These are phyloP conservation scores for Penicillium bialowiezense DNA, from an alignment of 495 filamentous ascomycete species.

Conservation along the genomic window DNA sequence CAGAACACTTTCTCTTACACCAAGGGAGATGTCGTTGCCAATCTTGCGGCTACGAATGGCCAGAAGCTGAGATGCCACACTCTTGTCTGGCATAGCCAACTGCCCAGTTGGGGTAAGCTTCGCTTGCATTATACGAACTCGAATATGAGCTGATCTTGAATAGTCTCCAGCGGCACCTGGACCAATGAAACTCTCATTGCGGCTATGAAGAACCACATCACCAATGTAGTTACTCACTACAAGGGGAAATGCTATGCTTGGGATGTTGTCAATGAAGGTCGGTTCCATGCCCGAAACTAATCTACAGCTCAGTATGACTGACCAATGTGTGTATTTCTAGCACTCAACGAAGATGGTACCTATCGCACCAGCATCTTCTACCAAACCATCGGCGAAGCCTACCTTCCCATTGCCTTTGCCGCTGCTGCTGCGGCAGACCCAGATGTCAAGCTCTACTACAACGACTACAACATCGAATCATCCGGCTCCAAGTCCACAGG, in stretches of 20 bases:
- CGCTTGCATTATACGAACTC: neutral
- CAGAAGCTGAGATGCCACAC: conserved; percentile 59
- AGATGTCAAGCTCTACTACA: conserved; percentile 60
- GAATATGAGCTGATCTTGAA: conserved; percentile 4
- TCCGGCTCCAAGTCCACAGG: conserved; percentile 46
- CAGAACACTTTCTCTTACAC: conserved; percentile 49
- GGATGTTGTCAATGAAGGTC: conserved; percentile 45
- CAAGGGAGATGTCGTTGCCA: conserved; percentile 47
- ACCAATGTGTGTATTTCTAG: conserved; percentile 8
- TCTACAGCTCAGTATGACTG: neutral
- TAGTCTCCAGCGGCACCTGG: conserved; percentile 54
- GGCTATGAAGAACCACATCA: conserved; percentile 53
- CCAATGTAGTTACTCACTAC: conserved; percentile 49
- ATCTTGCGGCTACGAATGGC: conserved; percentile 49
- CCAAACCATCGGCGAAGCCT: conserved; percentile 40
- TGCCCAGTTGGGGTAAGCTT: conserved; percentile 53
- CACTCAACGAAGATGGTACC: conserved; percentile 46
- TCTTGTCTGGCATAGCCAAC: conserved; percentile 60
- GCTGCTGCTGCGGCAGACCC: conserved; percentile 49
- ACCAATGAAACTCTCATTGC: conserved; percentile 48
- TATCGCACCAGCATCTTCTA: conserved; percentile 43
- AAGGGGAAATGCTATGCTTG: conserved; percentile 51
- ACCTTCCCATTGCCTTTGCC: conserved; percentile 44
- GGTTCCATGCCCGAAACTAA: neutral
- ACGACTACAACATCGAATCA: conserved; percentile 65